Evolutionary conservation across 1,284 basidiomycete genomes (phyloP), one percentile per base, ranked within the genome.

Genomic region (Melampsora larici-populina): DNA sequence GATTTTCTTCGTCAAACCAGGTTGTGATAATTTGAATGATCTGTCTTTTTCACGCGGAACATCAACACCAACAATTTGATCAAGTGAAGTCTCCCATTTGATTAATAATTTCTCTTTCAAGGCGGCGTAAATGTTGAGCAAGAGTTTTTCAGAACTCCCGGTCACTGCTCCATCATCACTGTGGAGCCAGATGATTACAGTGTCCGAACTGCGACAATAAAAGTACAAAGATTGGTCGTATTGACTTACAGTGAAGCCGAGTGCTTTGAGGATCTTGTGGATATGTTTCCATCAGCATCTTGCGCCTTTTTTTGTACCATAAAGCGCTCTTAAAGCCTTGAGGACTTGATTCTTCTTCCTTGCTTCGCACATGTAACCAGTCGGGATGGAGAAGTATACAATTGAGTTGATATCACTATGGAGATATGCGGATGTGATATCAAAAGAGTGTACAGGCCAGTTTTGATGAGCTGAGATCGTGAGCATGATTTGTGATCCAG

Each of bases 131-230:
- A 73, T 24, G 5, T 17, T n/a, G 3, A 21, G 11, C 1, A 70
- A 31, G 3, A 13, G 18, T 11, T 60, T 55, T 11, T 40, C n/a
- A 36, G 11, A 3, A 3, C 36, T 29, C 1, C 9, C 60, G 1
- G 60, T 73, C 1, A 73, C 29, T 15, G 64, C 60, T 1, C 70
- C 70, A 46, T 73, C 43, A n/a, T 73, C 60, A 2, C 63, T 62
- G 26, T 73, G 70, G 17, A 73, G 33, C 70, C 60, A 62, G 18
- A 36, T 71, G n/a, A n/a, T n/a, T 9, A 65, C 18, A 21, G 1
- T 13, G n/a, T n/a, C n/a, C 26, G 6, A 31, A n/a, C 24, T 46
- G 13, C 21, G 5, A 13, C 1, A 15, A 2, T 46, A 18, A 46
- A 24, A 13, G 24, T 66, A 66, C 26, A 66, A 36, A 33, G 8